Evolutionary conservation across 1,284 basidiomycete genomes (phyloP), one percentile per base, ranked within the genome.

Genomic region (Ganoderma sp.): DNA sequence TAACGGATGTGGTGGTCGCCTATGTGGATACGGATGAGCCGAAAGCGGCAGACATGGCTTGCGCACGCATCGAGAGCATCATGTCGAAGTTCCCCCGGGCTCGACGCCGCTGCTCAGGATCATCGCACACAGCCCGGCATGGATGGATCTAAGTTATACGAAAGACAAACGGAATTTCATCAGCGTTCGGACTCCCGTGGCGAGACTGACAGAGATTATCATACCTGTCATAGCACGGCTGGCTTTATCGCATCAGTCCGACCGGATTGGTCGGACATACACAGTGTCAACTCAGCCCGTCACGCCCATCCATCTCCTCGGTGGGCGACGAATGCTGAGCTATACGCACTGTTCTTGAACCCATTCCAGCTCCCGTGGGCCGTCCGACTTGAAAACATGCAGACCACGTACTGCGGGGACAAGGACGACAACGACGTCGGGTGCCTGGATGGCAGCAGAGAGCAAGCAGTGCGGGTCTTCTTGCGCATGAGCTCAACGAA

Each of bases 1-100:
- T 34, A 19, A 32, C 25, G 6, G 66, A 41, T 22, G 65, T 65
- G 22, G 65, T 61, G 10, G 63, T 25, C 10, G 64, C 52, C 32
- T 34, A 54, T 2, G 67, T 52, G 12, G 54, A 57, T 32, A 52
- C 9, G 67, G 65, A 17, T 66, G 71, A 19, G 76, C 72, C 25
- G 25, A 28, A 28, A 28, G 25, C 25, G 5, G 77, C 72, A 61
- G 85, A 80, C 48, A 88, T 81, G 17, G 86, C 87, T 71, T 90
- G 90, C 32, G 87, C 85, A 50, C 88, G 88, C 83, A 93, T 90
- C n/a, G 90, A 90, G 41, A 93, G 82, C 86, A 92, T 90, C 61
- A 92, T 91, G 76, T 93, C 91, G 81, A 93, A 85, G 75, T 93
- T 91, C 6, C 91, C 91, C 63, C 87, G 84, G 25, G 91, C 69